phyloP scores from a whole-genome alignment of 2,329 filamentous ascomycete genomes.

The Aspergillus fumigatiaffinis region DNA sequence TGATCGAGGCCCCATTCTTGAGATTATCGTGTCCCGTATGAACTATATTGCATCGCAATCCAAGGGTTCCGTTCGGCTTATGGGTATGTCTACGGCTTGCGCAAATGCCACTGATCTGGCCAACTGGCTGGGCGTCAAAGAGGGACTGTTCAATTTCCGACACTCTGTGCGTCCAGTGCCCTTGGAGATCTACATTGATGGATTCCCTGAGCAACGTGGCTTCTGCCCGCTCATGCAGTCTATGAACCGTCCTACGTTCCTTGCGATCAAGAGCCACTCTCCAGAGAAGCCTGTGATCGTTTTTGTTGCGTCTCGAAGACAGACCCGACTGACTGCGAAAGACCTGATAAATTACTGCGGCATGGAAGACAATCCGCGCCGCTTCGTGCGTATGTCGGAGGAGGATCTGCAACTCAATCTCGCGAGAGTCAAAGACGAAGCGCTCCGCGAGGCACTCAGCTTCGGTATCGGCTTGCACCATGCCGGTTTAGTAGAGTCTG shows the following conservation, averaged over 20 bases:
- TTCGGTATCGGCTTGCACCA: conserved; percentile 98
- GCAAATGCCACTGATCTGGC: conserved; percentile 91
- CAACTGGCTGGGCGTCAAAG: conserved; percentile 96
- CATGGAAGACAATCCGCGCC: conserved; percentile 94
- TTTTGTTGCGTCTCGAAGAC: conserved; percentile 90
- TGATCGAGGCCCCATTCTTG: conserved; percentile 92
- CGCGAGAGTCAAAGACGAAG: conserved; percentile 86
- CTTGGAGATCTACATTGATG: conserved; percentile 93
- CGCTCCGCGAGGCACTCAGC: conserved; percentile 86
- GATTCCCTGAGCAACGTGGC: conserved; percentile 88
- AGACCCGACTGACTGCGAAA: conserved; percentile 91
- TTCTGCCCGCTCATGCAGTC: conserved; percentile 99
- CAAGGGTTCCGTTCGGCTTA: conserved; percentile 78
- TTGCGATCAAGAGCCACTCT: conserved; percentile 94
- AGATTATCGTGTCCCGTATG: conserved; percentile 92
- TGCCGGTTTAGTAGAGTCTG: conserved; percentile 91
- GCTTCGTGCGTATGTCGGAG: conserved; percentile 91
- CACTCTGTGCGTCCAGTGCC: conserved; percentile 96
- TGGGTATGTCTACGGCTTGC: conserved; percentile 99
- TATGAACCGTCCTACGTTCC: conserved; percentile 95
- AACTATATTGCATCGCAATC: conserved; percentile 97
- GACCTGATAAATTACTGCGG: conserved; percentile 97
- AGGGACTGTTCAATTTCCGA: conserved; percentile 93
- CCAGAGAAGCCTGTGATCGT: conserved; percentile 97
- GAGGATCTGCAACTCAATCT: conserved; percentile 88